Evolutionary conservation across 768 basidiomycete species (phyloP).

Genomic region (Suillus sp.): DNA sequence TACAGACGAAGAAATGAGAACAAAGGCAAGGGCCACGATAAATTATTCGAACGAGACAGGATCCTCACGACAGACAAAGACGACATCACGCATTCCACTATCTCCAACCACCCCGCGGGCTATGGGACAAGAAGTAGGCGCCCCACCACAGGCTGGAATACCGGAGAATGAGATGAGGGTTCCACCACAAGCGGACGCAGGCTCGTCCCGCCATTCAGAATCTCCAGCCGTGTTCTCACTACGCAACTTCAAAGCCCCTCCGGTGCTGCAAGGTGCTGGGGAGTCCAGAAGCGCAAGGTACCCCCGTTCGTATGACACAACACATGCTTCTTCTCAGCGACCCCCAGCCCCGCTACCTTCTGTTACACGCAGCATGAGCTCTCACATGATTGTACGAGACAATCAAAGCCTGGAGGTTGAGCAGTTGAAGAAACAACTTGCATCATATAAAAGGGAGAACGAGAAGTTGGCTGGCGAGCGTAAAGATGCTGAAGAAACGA

Average conservation of each 20-base stretch:
- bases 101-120: background rate
- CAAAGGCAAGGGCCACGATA: too few relatives aligned
- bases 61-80: background rate
- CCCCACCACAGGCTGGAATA: too few relatives aligned
- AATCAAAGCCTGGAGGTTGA: background rate
- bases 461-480: background rate
- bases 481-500: too few relatives aligned
- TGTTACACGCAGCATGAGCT: slow-evolving; percentile 1
- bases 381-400: background rate
- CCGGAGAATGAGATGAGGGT: background rate
- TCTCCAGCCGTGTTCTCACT: background rate
- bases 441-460: background rate
- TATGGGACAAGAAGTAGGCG: background rate
- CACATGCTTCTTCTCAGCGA: background rate
- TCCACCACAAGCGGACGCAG: background rate
- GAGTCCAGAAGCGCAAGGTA: too few relatives aligned
- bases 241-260: background rate
- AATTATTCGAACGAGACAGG: background rate
- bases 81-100: background rate
- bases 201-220: background rate
- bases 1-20: background rate
- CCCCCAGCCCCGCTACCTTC: too few relatives aligned
- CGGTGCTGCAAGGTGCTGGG: background rate
- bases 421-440: background rate
- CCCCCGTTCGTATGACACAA: too few relatives aligned